phyloP scores from a whole-genome alignment of 2,329 filamentous ascomycete genomes.

The Lachnellula hyalina region DNA sequence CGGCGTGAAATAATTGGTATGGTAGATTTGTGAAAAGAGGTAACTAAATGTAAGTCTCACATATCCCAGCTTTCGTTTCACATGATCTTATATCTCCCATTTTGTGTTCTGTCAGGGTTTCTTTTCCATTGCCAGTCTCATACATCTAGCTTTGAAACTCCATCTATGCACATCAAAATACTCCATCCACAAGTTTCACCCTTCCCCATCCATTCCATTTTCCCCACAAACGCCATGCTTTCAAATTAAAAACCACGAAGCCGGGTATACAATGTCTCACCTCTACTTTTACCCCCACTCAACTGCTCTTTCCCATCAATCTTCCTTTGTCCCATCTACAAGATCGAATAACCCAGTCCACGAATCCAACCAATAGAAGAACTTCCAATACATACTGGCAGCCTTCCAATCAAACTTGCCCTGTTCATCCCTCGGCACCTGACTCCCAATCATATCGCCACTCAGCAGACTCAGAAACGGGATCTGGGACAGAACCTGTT shows the following conservation, averaged over 20 bases:
- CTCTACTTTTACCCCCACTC: not conserved
- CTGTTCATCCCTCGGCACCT: constrained; percentile 65
- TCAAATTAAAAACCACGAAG: not conserved
- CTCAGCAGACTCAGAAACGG: constrained; percentile 70
- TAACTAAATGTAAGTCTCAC: too few species aligned
- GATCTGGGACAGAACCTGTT: constrained; percentile 59
- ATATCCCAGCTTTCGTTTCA: too few species aligned
- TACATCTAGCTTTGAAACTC: too few species aligned
- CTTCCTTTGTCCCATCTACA: constrained; percentile 37
- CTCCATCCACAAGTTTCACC: not conserved
- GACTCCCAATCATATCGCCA: constrained; percentile 65
- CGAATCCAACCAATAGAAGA: constrained; percentile 58
- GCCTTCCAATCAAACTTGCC: constrained; percentile 73
- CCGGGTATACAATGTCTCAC: not conserved
- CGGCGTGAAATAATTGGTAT: too few species aligned
- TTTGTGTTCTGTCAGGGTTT: too few species aligned
- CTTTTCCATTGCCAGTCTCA: too few species aligned
- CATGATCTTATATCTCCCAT: too few species aligned
- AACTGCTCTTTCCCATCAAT: constrained; percentile 6
- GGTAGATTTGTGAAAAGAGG: too few species aligned
- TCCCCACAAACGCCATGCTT: not conserved
- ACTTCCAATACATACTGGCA: constrained; percentile 62
- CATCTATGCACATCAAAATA: too few species aligned
- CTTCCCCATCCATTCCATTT: not conserved
- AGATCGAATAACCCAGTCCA: constrained; percentile 54